Evolutionary conservation across 768 basidiomycete genomes (phyloP).

Genomic region (Suillus lakei): DNA sequence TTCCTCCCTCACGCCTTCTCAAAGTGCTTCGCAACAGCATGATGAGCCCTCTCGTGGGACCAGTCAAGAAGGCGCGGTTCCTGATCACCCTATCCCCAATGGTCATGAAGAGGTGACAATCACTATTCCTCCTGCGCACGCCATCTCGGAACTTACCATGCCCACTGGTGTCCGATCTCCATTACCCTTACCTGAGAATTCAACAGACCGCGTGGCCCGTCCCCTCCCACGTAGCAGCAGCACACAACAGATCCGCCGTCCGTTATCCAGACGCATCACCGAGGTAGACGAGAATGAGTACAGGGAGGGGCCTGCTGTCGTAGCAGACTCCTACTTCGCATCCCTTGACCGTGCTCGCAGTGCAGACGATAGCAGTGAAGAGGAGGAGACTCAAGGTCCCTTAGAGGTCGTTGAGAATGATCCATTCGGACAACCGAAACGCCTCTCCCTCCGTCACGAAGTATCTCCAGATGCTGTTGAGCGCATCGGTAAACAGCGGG

Average conservation of each 20-base stretch:
- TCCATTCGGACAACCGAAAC: conserved; percentile 23
- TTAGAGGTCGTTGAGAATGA: conserved; percentile 31
- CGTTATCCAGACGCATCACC: conserved; percentile 29
- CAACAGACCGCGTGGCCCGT: not conserved
- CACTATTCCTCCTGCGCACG: conserved; percentile 29
- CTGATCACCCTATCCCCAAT: conserved; percentile 4
- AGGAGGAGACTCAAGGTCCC: conserved; percentile 17
- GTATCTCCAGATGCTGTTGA: not conserved
- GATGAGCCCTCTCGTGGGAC: conserved; percentile 23
- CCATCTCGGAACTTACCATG: conserved; percentile 31
- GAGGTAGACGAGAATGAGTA: conserved; percentile 28
- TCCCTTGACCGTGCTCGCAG: not conserved
- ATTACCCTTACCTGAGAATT: not conserved
- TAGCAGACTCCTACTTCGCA: conserved; percentile 6
- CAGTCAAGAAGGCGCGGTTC: conserved; percentile 21
- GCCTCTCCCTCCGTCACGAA: conserved; percentile 10
- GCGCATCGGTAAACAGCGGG: conserved; percentile 16
- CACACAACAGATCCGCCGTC: conserved; percentile 17
- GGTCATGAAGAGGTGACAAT: conserved; percentile 21
- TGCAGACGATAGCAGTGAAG: conserved; percentile 23
- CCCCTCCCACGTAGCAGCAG: conserved; percentile 9
- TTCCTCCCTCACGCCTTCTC: conserved; percentile 76
- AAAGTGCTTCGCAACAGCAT: conserved; percentile 66
- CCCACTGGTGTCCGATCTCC: conserved; percentile 24
- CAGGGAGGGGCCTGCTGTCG: not conserved